Conservation (phyloP, 257 asterid species). For the Solanum clarkiae region DNA sequence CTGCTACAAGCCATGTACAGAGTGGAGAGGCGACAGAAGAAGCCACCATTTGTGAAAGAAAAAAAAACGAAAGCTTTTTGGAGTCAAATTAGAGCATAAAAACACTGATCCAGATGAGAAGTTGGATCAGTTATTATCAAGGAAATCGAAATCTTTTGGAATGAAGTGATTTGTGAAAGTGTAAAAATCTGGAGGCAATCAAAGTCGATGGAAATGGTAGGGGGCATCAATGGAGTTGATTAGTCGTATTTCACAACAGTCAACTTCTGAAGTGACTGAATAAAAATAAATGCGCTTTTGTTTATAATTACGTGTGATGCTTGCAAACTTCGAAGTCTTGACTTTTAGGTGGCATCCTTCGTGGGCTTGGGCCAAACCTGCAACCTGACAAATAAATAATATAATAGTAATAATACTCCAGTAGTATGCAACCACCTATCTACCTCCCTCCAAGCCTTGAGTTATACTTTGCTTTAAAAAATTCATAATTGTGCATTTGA, state of each 20-base stretch:
- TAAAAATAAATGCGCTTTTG: neutral
- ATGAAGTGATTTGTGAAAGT: neutral
- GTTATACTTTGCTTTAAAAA: neutral
- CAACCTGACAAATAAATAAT: neutral
- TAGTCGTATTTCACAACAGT: neutral
- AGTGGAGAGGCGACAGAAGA: conserved; percentile 23
- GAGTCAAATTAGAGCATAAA: neutral
- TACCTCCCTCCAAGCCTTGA: neutral
- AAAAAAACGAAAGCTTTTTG: neutral
- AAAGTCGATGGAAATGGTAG: neutral
- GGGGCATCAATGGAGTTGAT: neutral
- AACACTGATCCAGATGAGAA: neutral
- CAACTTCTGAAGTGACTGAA: neutral
- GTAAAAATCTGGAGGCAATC: neutral
- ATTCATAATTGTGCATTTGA: neutral
- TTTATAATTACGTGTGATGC: neutral
- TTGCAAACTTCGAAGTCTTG: neutral
- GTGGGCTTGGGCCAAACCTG: neutral
- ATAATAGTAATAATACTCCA: neutral
- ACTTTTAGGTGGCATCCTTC: neutral
- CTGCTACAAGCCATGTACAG: conserved; percentile 34
- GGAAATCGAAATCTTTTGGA: neutral
- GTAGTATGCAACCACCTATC: neutral
- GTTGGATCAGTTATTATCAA: neutral
- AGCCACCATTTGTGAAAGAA: conserved; percentile 5